Base-by-base conservation (phyloP, 208 protist species). In the Vickermania ingenoplastis region DNA sequence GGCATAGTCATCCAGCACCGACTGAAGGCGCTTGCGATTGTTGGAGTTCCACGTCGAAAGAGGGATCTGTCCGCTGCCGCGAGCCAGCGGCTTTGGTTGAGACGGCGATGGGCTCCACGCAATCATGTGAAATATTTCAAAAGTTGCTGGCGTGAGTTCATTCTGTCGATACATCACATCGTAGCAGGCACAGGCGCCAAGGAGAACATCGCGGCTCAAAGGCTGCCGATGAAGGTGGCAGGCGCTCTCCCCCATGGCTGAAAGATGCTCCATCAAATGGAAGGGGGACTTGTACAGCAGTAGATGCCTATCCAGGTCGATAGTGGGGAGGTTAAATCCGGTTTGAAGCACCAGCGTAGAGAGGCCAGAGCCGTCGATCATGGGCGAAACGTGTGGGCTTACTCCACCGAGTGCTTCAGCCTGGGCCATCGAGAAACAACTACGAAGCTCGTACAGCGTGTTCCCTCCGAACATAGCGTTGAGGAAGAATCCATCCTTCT, bases 91-190 rank as follows among this genome's bases (percentile, higher is more conserved):
- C 58, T 92, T 86, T 23, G 75, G 69, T 63, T 96, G 91, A 24
- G 77, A 81, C 51, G 87, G 81, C 62, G 82, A 83, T 25, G 87
- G 87, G 55, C 83, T 88, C 88, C 91, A 96, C 49, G 83, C 91
- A 58, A 96, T 91, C 5, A 74, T 81, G 67, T 96, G 81, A 54
- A 96, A 91, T 1, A 96, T 69, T 71, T 94, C 91, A 68, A 96
- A 96, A 14, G 91, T 96, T 13, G 87, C 85, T 11, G 91, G 91
- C 25, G 81, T 83, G 23, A 92, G 72, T 11, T 85, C 75, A 66
- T 92, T 91, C 52, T 88, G 83, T 29, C 75, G 74, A 68, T 91
- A 96, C 81, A 96, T 84, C 26, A 63, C 53, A 59, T 96, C 87
- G 68, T 96, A 96, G 13, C 67, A 59, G 0, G 91, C 85, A 41